Evolutionary conservation across 192 early-diverging fungal genomes (phyloP), one percentile per base, ranked within the genome.

Genomic region (Umbelopsis isabellina): DNA sequence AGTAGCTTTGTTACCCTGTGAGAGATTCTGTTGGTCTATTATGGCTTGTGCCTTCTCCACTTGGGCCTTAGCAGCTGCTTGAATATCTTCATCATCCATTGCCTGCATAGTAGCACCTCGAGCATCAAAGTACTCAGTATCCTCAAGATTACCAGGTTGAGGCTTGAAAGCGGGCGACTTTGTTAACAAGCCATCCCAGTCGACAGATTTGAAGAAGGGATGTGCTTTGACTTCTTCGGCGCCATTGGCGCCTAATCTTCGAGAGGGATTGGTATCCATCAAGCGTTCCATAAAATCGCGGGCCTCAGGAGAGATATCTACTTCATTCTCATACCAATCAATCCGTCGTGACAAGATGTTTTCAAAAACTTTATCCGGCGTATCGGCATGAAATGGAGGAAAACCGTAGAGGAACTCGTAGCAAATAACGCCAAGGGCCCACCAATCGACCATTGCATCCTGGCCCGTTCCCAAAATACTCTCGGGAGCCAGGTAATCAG

Each of bases 61-160:
- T 37, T 75, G 71, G 8, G 76, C 83, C 46, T 74, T 79, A 2
- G 79, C 70, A 49, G 73, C 73, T 6, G 72, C 71, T 46, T 79
- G 61, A 25, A 80, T 53, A 65, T 81, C 79, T 58, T 73, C 74
- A 33, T 87, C 80, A 27, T 78, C 72, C 27, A 73, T 71, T 18
- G 77, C 76, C 12, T 82, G 77, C 83, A 88, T 85, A 15, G 78
- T 85, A 13, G 88, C 93, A 4, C 97, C 97, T 11, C 97, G 84
- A 18, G 89, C 75, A 77, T 98, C 96, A 89, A 99, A 99, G 73
- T 98, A 98, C 30, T 91, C 88, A 0, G 96, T 98, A 69, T 98
- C 96, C 52, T 94, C 94, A 1, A 83, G 78, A 67, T 85, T 80
- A 20, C 86, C 89, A 5, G 89, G 77, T 46, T 91, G 88, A 0